A percentile compares a stretch with the other conserved stretches of the same genome.
Conservation (phyloP, 129 eudicot genomes). For the Tanacetum coccineum region DNA sequence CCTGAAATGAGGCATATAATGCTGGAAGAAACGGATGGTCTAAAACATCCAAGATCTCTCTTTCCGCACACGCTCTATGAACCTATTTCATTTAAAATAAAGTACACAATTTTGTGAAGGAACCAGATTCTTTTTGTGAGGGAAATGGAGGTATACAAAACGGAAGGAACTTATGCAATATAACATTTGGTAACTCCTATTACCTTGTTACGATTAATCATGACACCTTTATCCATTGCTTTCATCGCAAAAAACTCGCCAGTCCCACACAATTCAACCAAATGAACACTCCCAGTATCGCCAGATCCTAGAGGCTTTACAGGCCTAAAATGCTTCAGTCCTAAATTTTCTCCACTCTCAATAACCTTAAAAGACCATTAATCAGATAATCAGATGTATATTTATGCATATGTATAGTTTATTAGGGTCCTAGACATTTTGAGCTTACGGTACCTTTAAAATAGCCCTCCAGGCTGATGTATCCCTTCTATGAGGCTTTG, state of each 20-base stretch:
- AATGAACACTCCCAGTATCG: constrained; percentile 98
- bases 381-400: constrained; percentile 7
- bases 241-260: constrained; percentile 89
- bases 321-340: constrained; percentile 90
- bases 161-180: not conserved
- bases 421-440: not conserved
- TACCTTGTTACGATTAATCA: constrained; percentile 98
- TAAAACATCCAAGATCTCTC: constrained; percentile 87
- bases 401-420: not conserved
- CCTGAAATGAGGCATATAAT: constrained; percentile 98
- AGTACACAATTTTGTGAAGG: not conserved
- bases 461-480: constrained; percentile 81
- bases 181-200: not conserved
- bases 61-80: constrained; percentile 99
- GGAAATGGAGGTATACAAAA: constrained; percentile 2
- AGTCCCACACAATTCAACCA: constrained; percentile 85
- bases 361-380: constrained; percentile 46
- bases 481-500: constrained; percentile 91
- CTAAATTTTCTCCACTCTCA: constrained; percentile 71
- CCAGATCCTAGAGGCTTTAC: constrained; percentile 92
- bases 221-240: constrained; percentile 96
- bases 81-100: constrained; percentile 42
- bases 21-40: constrained; percentile 99
- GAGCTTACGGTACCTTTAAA: constrained; percentile 49
- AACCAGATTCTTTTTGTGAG: not conserved